Conservation (phyloP, 2,329 filamentous ascomycete species). For the Lasiodiplodia citricola region DNA sequence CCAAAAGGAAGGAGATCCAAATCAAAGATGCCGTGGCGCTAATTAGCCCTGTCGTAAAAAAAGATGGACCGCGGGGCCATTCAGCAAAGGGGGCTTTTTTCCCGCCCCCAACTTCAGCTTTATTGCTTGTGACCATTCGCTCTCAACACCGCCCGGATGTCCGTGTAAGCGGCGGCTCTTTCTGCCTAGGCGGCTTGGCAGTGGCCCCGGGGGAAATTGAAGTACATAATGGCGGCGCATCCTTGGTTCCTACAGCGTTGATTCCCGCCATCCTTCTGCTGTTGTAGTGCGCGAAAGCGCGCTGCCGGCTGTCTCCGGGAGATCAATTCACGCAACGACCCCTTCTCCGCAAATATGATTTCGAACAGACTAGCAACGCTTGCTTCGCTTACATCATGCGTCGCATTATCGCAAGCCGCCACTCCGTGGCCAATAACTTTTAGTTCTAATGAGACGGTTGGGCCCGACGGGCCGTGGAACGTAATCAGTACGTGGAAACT, state of each 20-base stretch:
- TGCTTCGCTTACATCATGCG: neutral
- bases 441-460: slow-evolving; percentile 1
- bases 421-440: neutral
- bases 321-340: neutral
- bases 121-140: too few species aligned
- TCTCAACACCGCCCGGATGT: neutral
- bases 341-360: neutral
- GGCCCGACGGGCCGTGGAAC: slow-evolving; percentile 18
- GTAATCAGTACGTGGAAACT: neutral
- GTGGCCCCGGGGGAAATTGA: neutral
- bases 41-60: too few species aligned
- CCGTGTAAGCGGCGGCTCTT: neutral
- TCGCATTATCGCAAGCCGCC: neutral
- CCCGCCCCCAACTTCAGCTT: too few species aligned
- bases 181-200: neutral
- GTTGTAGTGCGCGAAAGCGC: neutral
- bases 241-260: neutral
- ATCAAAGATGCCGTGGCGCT: too few species aligned
- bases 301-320: too few species aligned
- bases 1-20: too few species aligned
- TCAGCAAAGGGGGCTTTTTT: too few species aligned
- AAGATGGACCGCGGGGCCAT: too few species aligned
- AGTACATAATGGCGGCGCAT: neutral
- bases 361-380: neutral
- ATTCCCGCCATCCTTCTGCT: neutral